Evolutionary conservation across 2,329 filamentous ascomycete genomes (phyloP).

Genomic region (Epichloe brachyelytri): DNA sequence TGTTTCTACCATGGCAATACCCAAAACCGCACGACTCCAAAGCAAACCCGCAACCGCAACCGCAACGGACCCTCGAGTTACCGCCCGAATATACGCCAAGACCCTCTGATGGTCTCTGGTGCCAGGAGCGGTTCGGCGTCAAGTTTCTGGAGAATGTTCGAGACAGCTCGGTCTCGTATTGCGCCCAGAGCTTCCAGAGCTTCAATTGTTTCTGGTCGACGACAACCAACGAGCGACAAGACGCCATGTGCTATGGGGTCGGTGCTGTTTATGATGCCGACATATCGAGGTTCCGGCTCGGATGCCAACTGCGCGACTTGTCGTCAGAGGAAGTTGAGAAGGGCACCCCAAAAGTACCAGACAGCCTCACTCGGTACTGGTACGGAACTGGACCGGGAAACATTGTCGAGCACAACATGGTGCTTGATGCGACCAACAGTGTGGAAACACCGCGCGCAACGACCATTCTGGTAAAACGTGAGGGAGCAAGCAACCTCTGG

Average conservation of each 20-base stretch:
- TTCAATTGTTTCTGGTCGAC: slow-evolving; percentile 9
- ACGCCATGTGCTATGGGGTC: slow-evolving; percentile 5
- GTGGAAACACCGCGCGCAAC: not conserved
- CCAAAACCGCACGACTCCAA: not conserved
- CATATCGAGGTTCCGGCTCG: not conserved
- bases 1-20: not conserved
- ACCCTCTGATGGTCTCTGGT: too few relatives aligned
- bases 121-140: too few relatives aligned
- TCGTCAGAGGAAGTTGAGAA: not conserved
- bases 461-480: slow-evolving; percentile 20
- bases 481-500: slow-evolving; percentile 21
- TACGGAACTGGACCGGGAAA: slow-evolving; percentile 17
- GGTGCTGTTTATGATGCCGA: slow-evolving; percentile 1
- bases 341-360: not conserved
- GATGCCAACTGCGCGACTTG: not conserved
- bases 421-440: slow-evolving; percentile 1
- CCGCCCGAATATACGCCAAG: too few relatives aligned
- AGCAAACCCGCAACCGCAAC: too few relatives aligned
- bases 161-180: slow-evolving; percentile 10
- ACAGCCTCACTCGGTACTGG: slow-evolving; percentile 14
- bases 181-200: slow-evolving; percentile 10
- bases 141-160: too few relatives aligned
- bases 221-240: not conserved
- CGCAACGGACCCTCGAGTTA: too few relatives aligned
- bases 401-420: slow-evolving; percentile 12